phyloP scores from a whole-genome alignment of 2,329 filamentous ascomycete species.

The Anthostomella pinea region DNA sequence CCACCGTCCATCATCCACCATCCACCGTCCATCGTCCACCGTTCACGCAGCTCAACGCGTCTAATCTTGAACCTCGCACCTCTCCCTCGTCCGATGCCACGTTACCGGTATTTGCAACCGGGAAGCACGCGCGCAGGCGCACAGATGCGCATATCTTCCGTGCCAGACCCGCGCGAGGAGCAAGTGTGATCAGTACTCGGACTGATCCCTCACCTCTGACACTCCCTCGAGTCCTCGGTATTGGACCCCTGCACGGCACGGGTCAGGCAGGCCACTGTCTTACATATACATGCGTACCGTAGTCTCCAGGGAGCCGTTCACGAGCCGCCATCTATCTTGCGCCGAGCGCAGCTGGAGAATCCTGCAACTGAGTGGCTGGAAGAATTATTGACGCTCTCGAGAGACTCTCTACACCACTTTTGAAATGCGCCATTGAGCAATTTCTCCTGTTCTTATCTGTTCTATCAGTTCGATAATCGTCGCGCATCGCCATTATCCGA shows the following conservation, averaged over 20 bases:
- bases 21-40: too few species aligned
- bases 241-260: neutral
- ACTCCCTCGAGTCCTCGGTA: too few species aligned
- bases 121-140: too few species aligned
- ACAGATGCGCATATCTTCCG: too few species aligned
- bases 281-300: neutral
- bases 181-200: neutral
- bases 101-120: too few species aligned
- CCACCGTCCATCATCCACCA: too few species aligned
- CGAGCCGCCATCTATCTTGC: slow-evolving; percentile 12
- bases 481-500: slow-evolving; percentile 5
- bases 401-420: slow-evolving; percentile 15
- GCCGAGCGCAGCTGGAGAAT: slow-evolving; percentile 20
- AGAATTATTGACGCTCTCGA: slow-evolving; percentile 26
- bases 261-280: neutral
- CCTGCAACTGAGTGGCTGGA: slow-evolving; percentile 30
- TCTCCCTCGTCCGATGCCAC: too few species aligned
- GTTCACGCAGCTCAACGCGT: too few species aligned
- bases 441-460: slow-evolving; percentile 15
- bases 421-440: slow-evolving; percentile 9
- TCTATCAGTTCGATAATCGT: slow-evolving; percentile 10
- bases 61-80: too few species aligned
- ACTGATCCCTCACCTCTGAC: neutral
- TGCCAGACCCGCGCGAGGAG: too few species aligned
- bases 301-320: slow-evolving; percentile 2